Evolutionary conservation across 495 filamentous ascomycete genomes (phyloP).

Genomic region (Cercophora samala): DNA sequence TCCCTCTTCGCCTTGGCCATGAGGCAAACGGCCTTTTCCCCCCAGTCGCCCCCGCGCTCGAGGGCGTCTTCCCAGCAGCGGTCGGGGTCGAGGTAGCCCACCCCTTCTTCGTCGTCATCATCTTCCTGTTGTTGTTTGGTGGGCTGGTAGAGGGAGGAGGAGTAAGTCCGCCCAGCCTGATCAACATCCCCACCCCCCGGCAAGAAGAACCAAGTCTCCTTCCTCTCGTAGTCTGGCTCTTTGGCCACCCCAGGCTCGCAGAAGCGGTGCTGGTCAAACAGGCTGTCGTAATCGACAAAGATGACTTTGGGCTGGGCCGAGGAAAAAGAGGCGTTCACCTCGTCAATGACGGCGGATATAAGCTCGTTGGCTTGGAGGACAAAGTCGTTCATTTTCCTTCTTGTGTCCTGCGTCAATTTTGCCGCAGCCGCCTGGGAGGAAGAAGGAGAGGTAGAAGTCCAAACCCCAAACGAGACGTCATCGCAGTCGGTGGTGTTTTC

Average conservation of each 20-base stretch:
- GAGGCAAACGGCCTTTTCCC: slow-evolving; percentile 37
- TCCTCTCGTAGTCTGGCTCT: slow-evolving; percentile 41
- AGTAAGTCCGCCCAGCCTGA: slow-evolving; percentile 5
- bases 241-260: slow-evolving; percentile 40
- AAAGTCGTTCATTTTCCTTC: slow-evolving; percentile 39
- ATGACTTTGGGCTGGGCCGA: no score
- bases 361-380: slow-evolving; percentile 39
- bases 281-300: slow-evolving; percentile 44
- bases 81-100: slow-evolving; percentile 29
- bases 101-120: slow-evolving; percentile 11
- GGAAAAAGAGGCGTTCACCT: slow-evolving; percentile 31
- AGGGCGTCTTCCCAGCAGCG: slow-evolving; percentile 31
- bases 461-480: slow-evolving; percentile 37
- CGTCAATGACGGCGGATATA: slow-evolving; percentile 27
- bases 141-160: neutral
- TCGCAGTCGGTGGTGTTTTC: slow-evolving; percentile 44
- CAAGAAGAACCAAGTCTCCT: slow-evolving; percentile 49
- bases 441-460: slow-evolving; percentile 10
- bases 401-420: slow-evolving; percentile 33
- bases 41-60: slow-evolving; percentile 39
- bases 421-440: slow-evolving; percentile 4
- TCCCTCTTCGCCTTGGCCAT: slow-evolving; percentile 38
- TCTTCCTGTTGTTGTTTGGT: slow-evolving; percentile 11
- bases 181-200: slow-evolving; percentile 40
- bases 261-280: slow-evolving; percentile 47